Evolutionary conservation across 305 asterid species (phyloP).

Genomic region (Ajuga reptans): DNA sequence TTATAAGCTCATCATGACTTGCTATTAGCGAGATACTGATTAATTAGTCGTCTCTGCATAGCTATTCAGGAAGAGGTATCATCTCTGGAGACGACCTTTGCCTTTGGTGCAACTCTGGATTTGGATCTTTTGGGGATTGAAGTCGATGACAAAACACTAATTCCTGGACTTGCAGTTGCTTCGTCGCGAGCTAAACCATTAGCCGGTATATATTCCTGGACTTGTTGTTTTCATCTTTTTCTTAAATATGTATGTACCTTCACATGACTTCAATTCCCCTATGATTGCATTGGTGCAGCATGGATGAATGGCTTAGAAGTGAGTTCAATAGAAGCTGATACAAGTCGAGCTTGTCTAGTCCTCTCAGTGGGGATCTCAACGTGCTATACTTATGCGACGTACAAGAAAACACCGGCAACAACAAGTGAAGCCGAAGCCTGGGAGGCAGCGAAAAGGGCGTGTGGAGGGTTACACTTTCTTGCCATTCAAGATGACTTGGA

Average conservation of each 20-base stretch:
- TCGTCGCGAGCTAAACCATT: conserved; percentile 80
- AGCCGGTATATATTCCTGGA: conserved; percentile 43
- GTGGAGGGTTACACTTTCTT: conserved; percentile 89
- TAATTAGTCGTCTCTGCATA: conserved; percentile 22
- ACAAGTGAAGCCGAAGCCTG: conserved; percentile 90
- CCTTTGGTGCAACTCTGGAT: conserved; percentile 76
- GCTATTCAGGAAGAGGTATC: conserved; percentile 75
- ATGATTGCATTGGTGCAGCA: conserved; percentile 37
- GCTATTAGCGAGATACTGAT: not conserved
- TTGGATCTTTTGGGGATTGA: conserved; percentile 92
- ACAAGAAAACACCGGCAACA: conserved; percentile 62
- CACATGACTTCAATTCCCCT: not conserved
- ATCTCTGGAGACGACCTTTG: conserved; percentile 44
- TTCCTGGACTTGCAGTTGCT: conserved; percentile 91
- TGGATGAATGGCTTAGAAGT: conserved; percentile 97
- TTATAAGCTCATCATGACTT: not conserved
- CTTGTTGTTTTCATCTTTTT: too few species aligned
- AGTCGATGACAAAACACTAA: conserved; percentile 56
- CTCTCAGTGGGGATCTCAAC: conserved; percentile 79
- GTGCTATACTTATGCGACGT: conserved; percentile 64
- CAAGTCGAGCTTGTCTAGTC: conserved; percentile 43
- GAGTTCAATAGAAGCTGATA: conserved; percentile 69
- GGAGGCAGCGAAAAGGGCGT: conserved; percentile 78
- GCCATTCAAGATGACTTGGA: conserved; percentile 80
- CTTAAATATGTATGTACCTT: too few species aligned